Conservation (phyloP, 1,284 basidiomycete species). For the Coniophora puteana region DNA sequence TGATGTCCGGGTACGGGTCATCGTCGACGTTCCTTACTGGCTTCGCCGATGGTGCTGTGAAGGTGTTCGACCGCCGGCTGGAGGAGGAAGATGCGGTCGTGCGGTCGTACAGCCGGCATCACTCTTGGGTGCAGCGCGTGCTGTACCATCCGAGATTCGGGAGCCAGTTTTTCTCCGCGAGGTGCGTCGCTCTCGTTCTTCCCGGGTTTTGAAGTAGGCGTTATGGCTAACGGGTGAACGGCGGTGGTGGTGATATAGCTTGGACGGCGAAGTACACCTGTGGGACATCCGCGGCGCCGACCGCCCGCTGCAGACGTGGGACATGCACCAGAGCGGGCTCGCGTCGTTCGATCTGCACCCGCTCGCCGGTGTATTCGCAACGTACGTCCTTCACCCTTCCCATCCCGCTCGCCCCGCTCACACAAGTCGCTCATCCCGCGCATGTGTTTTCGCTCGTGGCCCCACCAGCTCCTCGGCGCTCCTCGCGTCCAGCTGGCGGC, state of each 20-base stretch:
- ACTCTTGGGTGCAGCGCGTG: constrained; percentile 90
- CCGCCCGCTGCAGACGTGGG: constrained; percentile 60
- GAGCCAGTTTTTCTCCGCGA: constrained; percentile 85
- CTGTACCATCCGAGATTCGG: constrained; percentile 77
- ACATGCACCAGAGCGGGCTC: constrained; percentile 70
- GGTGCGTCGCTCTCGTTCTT: too few relatives aligned
- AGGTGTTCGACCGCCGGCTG: constrained; percentile 89
- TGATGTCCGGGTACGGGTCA: constrained; percentile 78
- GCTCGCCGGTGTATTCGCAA: constrained; percentile 82
- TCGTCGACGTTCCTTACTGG: constrained; percentile 85
- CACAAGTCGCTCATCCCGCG: too few relatives aligned
- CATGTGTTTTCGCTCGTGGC: too few relatives aligned
- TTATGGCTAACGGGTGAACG: neutral
- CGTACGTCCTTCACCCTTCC: constrained; percentile 48
- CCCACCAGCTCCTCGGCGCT: constrained; percentile 58
- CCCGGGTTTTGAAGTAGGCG: neutral
- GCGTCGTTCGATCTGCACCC: constrained; percentile 88
- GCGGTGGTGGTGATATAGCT: constrained; percentile 38
- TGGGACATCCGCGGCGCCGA: constrained; percentile 87
- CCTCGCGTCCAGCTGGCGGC: constrained; percentile 52
- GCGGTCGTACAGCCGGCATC: constrained; percentile 79
- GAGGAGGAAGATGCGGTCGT: constrained; percentile 86
- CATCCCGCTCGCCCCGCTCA: constrained; percentile 2
- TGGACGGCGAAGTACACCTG: constrained; percentile 87
- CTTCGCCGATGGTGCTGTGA: constrained; percentile 91